Conservation (phyloP, 495 filamentous ascomycete genomes). For the Podospora conica region DNA sequence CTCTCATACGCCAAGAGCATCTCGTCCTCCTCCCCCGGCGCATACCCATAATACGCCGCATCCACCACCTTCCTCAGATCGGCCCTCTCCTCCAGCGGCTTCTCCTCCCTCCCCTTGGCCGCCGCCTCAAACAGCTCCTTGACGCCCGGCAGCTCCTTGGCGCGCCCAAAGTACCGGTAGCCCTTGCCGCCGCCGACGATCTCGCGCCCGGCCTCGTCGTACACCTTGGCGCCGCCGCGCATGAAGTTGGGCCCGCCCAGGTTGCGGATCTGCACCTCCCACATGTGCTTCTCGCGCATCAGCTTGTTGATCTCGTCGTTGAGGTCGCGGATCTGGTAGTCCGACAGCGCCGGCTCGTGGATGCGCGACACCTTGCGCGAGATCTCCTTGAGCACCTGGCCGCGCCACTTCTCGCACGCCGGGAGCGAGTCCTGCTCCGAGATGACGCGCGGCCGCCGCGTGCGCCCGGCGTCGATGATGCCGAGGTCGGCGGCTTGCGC, state of each 20-base stretch:
- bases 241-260: constrained; percentile 97
- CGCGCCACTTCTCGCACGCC: constrained; percentile 93
- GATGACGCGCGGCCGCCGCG: constrained; percentile 83
- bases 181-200: constrained; percentile 86
- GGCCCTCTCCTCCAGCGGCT: constrained; percentile 50
- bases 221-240: constrained; percentile 78
- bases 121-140: constrained; percentile 91
- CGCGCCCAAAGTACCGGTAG: constrained; percentile 80
- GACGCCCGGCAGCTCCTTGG: constrained; percentile 85
- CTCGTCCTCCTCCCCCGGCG: constrained; percentile 89
- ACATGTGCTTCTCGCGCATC: constrained; percentile 97
- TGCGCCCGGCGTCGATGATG: constrained; percentile 88
- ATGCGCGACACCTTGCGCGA: constrained; percentile 93
- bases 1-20: constrained; percentile 74
- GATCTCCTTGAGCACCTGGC: constrained; percentile 94
- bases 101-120: constrained; percentile 51
- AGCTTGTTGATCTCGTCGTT: constrained; percentile 99
- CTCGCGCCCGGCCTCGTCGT: constrained; percentile 88
- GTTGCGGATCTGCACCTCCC: constrained; percentile 93
- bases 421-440: constrained; percentile 79
- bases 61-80: constrained; percentile 82
- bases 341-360: constrained; percentile 79
- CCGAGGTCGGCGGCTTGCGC: constrained; percentile 93
- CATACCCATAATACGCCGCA: constrained; percentile 94
- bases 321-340: constrained; percentile 95